Evolutionary conservation across 2,329 filamentous ascomycete genomes (phyloP), one percentile per base, ranked within the genome.

Genomic region (Beauveria medogensis): DNA sequence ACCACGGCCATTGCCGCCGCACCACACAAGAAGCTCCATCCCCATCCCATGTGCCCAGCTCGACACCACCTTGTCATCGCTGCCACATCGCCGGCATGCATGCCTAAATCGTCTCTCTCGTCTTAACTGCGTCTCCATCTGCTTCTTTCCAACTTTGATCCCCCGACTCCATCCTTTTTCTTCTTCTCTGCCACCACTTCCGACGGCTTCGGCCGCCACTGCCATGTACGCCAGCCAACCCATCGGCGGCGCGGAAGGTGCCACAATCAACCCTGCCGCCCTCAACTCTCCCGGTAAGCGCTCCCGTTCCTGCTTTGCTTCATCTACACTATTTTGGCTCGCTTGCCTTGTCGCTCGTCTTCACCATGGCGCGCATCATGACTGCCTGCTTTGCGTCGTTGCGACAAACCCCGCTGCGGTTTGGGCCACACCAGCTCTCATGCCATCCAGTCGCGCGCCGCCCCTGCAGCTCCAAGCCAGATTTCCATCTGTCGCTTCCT

Each of bases 241-340:
- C 75, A 88, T 87, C 80, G 85, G 85, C 77, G 88, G 85, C 77
- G 88, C 89, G 83, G 88, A 90, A 74, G 88, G 88, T 80, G 90
- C 89, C 73, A 95, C 91, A 72, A 94, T 96, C 81, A 91, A 95
- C 81, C 91, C 91, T 74, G 90, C 90, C 71, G 90, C 89, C 66
- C 82, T 96, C 79, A 91, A 89, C 78, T 87, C 87, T 73, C 79
- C 86, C 80, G 85, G 89, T 93, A 86, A 75, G 78, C 81, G 53
- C 43, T 64, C 66, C 51, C 59, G 54, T 63, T 44, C 60, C 34
- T 61, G 16, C n/a, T 20, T 41, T 58, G 46, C 41, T 41, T 47
- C 40, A 37, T 37, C 46, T 24, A 4, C 51, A 20, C 26, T 47
- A 24, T 28, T 30, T 37, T 59, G 55, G 51, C 61, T 65, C n/a